Evolutionary conservation across 2,329 filamentous ascomycete genomes (phyloP), one percentile per base, ranked within the genome.

Genomic region (Aschersonia sp.): DNA sequence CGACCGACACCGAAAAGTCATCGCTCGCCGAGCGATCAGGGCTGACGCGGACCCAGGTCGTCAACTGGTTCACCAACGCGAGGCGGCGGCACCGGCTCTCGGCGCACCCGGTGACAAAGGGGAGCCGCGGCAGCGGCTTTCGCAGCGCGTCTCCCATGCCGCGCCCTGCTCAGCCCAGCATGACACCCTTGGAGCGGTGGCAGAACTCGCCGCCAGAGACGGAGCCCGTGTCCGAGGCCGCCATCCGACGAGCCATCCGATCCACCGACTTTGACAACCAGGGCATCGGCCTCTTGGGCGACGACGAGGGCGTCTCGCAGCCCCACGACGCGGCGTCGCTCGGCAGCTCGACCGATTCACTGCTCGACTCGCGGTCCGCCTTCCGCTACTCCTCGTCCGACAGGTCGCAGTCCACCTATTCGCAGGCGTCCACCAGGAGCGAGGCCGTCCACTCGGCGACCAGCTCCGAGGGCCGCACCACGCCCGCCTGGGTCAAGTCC

Each of bases 51-150:
- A 68, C 62, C 2, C 68, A 71, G 35, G 64, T 74, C 3, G 58
- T 66, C 29, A 71, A 70, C 46, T 75, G 71, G 70, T 73, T 75
- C 52, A 65, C 69, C 29, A 75, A 75, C 52, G 70, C 69, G 1
- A 62, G 71, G 22, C 65, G 72, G 6, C 69, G 71, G 1, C 67
- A 72, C 42, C 65, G 69, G 6, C 56, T 69, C 39, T 55, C 60
- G 44, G 39, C 56, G 39, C 58, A 58, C 22, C 56, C 57, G 4
- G 59, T 58, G 22, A 43, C 53, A 22, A 58, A 55, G n/a, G 52
- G 51, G n/a, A 55, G 49, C 4, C 51, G 60, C 30, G 63, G 8
- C 14, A 22, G 5, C 14, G n/a, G 5, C 40, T 7, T 62, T 51
- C 59, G 58, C 8, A 59, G 62, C 0, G 68, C 68, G 2, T 72